Evolutionary conservation across 257 asterid genomes (phyloP).

Genomic region (Sherardia arvensis): DNA sequence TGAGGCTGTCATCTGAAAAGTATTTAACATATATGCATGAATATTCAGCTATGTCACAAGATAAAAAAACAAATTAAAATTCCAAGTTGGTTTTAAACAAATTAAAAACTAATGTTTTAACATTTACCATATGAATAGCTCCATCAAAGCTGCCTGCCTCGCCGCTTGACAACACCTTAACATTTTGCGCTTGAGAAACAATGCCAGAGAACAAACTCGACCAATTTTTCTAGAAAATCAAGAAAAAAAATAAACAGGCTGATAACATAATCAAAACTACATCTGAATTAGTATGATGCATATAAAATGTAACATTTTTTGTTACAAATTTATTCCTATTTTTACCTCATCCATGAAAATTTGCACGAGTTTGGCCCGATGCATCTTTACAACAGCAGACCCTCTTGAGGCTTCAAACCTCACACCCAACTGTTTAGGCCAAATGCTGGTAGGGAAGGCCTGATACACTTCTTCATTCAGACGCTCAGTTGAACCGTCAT

Average conservation of each 20-base stretch:
- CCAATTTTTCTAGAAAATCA: slow-evolving; percentile 63
- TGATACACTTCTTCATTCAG: slow-evolving; percentile 65
- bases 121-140: slow-evolving; percentile 39
- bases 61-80: no score
- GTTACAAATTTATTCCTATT: no score
- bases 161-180: slow-evolving; percentile 81
- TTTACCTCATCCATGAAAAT: slow-evolving; percentile 88
- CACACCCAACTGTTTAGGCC: slow-evolving; percentile 69
- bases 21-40: neutral
- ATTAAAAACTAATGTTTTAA: no score
- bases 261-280: neutral
- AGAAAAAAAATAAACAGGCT: neutral
- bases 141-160: slow-evolving; percentile 80
- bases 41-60: no score
- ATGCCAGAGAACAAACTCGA: slow-evolving; percentile 66
- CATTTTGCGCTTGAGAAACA: slow-evolving; percentile 59
- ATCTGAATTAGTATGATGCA: no score
- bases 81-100: no score
- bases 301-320: neutral
- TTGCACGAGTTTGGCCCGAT: slow-evolving; percentile 65
- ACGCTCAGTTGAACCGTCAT: slow-evolving; percentile 23
- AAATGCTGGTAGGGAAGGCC: slow-evolving; percentile 75
- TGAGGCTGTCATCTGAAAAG: slow-evolving; percentile 25
- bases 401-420: slow-evolving; percentile 83
- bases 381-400: slow-evolving; percentile 82